phyloP scores from a whole-genome alignment of 176 grass and related monocot genomes.

The Juncus effusus region DNA sequence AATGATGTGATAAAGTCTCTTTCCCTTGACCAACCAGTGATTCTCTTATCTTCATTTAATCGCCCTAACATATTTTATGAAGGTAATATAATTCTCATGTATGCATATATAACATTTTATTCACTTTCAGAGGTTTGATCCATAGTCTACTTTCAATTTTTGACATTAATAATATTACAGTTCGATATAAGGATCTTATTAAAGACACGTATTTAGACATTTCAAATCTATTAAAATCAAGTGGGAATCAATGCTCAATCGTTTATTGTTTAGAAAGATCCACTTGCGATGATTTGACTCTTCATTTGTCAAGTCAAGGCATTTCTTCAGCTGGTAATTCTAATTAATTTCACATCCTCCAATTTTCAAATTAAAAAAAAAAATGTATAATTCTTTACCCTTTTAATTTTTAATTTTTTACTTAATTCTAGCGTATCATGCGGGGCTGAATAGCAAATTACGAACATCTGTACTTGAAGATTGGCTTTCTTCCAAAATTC shows the following conservation, averaged over 20 bases:
- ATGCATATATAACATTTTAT: background rate
- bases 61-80: slow-evolving; percentile 98
- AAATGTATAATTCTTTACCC: slow-evolving; percentile 17
- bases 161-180: slow-evolving; percentile 36
- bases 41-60: slow-evolving; percentile 91
- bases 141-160: slow-evolving; percentile 17
- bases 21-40: slow-evolving; percentile 60
- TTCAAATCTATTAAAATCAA: slow-evolving; percentile 72
- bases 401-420: slow-evolving; percentile 11
- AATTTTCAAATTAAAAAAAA: slow-evolving; percentile 24
- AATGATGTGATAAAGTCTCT: slow-evolving; percentile 84
- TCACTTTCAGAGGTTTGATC: background rate
- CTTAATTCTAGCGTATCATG: slow-evolving; percentile 75
- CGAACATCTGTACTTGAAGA: slow-evolving; percentile 76
- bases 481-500: slow-evolving; percentile 88
- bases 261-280: slow-evolving; percentile 93
- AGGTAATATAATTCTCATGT: slow-evolving; percentile 40
- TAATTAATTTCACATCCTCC: no score
- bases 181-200: slow-evolving; percentile 98
- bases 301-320: slow-evolving; percentile 55
- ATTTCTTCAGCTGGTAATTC: slow-evolving; percentile 74
- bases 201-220: slow-evolving; percentile 72
- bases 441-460: slow-evolving; percentile 73
- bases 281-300: slow-evolving; percentile 77
- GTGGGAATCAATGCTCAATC: slow-evolving; percentile 75